phyloP scores from a whole-genome alignment of 345 rosid species.

The Aquilaria yunnanensis region DNA sequence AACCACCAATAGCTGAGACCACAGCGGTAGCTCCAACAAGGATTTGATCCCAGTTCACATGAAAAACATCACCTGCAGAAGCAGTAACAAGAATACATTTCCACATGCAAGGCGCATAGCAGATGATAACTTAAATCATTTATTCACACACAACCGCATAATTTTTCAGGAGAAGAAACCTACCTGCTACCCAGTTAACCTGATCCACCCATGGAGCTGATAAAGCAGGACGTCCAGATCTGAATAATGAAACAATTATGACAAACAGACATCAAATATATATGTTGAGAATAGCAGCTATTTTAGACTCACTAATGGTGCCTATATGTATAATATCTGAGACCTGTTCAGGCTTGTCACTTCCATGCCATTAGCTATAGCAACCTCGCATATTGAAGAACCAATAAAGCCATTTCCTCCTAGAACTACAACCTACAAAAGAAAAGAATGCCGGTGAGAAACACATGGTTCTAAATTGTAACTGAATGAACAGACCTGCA shows the following conservation, averaged over 20 bases:
- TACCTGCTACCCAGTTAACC: slow-evolving; percentile 83
- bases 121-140: too few species aligned
- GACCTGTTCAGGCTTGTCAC: slow-evolving; percentile 87
- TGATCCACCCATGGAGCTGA: slow-evolving; percentile 84
- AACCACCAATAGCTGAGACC: slow-evolving; percentile 88
- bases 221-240: slow-evolving; percentile 78
- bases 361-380: slow-evolving; percentile 76
- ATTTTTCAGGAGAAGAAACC: slow-evolving; percentile 6
- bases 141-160: too few species aligned
- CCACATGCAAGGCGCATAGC: too few species aligned
- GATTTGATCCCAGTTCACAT: slow-evolving; percentile 87
- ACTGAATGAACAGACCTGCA: too few species aligned
- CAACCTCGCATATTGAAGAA: slow-evolving; percentile 89
- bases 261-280: neutral
- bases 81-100: neutral
- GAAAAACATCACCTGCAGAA: slow-evolving; percentile 83
- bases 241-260: slow-evolving; percentile 22
- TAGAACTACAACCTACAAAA: slow-evolving; percentile 71
- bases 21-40: slow-evolving; percentile 84
- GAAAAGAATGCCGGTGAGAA: slow-evolving; percentile 18
- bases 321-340: too few species aligned
- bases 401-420: slow-evolving; percentile 96
- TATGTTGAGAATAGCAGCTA: neutral
- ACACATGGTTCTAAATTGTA: neutral
- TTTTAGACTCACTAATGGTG: neutral